Percentiles rank a stretch among this genome's conserved stretches.
phyloP scores from a whole-genome alignment of 2,329 filamentous ascomycete genomes.

The Biscogniauxia sp. region DNA sequence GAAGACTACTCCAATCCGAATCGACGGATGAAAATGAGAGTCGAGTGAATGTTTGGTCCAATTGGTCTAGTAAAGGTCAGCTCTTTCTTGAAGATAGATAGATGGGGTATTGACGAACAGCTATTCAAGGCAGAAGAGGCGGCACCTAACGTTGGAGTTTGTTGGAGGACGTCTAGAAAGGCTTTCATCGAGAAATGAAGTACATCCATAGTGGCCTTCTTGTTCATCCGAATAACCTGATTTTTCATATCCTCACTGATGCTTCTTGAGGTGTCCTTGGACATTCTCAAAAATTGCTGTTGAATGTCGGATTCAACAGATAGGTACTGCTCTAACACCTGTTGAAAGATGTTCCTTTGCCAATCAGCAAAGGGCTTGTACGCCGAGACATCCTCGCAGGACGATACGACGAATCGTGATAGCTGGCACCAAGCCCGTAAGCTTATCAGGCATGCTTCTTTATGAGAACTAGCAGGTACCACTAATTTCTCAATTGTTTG shows the following conservation, averaged over 20 bases:
- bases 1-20: slow-evolving; percentile 49
- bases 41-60: slow-evolving; percentile 50
- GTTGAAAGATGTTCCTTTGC: slow-evolving; percentile 57
- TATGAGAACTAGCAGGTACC: slow-evolving; percentile 58
- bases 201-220: slow-evolving; percentile 51
- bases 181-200: slow-evolving; percentile 47
- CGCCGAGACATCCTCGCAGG: slow-evolving; percentile 38
- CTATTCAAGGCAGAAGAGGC: slow-evolving; percentile 50
- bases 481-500: slow-evolving; percentile 60
- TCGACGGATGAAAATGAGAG: slow-evolving; percentile 42
- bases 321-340: slow-evolving; percentile 56
- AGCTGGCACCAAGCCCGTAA: slow-evolving; percentile 63
- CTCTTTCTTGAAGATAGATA: not conserved
- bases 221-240: slow-evolving; percentile 51
- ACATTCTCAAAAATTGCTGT: slow-evolving; percentile 51
- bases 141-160: slow-evolving; percentile 44
- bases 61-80: slow-evolving; percentile 37
- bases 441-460: slow-evolving; percentile 64
- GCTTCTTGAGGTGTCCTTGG: slow-evolving; percentile 38
- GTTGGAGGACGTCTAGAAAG: slow-evolving; percentile 50
- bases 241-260: slow-evolving; percentile 45
- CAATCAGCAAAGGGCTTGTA: slow-evolving; percentile 53
- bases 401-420: slow-evolving; percentile 55
- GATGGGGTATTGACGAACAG: slow-evolving; percentile 26
- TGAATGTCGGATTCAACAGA: slow-evolving; percentile 56